A percentile compares a stretch with the other conserved stretches of the same genome.
Evolutionary conservation across 129 eudicot species (phyloP).

Genomic region (Centaurea solstitialis): DNA sequence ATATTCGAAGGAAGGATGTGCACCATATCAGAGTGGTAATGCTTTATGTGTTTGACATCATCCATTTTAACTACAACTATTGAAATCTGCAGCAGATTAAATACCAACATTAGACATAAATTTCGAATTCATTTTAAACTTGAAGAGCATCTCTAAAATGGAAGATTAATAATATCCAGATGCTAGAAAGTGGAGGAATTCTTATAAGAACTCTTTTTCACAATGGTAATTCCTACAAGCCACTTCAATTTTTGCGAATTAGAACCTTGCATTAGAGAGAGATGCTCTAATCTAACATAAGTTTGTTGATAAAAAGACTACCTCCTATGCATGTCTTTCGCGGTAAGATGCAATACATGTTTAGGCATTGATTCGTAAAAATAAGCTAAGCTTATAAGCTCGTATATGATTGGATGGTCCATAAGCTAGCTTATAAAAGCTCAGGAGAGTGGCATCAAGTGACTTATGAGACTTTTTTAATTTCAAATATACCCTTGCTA

Average conservation of each 20-base stretch:
- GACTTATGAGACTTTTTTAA: too few relatives aligned
- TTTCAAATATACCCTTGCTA: too few relatives aligned
- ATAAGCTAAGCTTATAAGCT: too few relatives aligned
- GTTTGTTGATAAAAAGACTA: background rate
- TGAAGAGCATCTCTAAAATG: background rate
- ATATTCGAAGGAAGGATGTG: conserved; percentile 39
- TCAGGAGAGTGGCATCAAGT: too few relatives aligned
- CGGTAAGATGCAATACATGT: background rate
- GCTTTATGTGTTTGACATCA: conserved; percentile 4
- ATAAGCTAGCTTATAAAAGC: too few relatives aligned
- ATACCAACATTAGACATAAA: background rate
- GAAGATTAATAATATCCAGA: background rate
- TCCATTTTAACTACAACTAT: conserved; percentile 4
- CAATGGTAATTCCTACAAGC: too few relatives aligned
- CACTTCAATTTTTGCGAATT: too few relatives aligned
- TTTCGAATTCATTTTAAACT: too few relatives aligned
- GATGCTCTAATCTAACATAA: background rate
- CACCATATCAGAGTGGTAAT: conserved; percentile 4
- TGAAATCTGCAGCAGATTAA: conserved; percentile 10
- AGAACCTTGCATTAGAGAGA: background rate
- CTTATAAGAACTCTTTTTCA: background rate
- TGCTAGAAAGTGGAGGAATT: background rate
- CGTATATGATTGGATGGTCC: too few relatives aligned
- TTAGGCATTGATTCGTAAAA: too few relatives aligned
- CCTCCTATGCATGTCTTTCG: background rate